Evolutionary conservation across 306 rosid genomes (phyloP), one percentile per base, ranked within the genome.

Genomic region (Astragalus glycyphyllos): DNA sequence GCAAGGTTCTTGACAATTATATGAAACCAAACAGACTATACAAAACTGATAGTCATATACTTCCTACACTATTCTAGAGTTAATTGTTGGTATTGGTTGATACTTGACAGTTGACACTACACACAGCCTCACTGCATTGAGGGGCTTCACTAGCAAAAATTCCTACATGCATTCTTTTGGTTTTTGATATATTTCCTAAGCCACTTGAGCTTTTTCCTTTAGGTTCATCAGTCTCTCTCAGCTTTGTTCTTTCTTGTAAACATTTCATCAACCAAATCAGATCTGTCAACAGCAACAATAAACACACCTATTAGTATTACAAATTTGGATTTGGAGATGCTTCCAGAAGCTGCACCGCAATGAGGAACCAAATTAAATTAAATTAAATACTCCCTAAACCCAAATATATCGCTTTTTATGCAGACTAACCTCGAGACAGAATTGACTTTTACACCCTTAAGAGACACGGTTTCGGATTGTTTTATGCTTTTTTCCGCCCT

Each of bases 401-500:
- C 13, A 17, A 66, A 60, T 42, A 50, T 63, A 20, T 61, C 46
- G 45, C 49, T 32, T 11, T n/a, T 60, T 8, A 68, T 34, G 44
- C 38, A 32, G 6, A 65, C 84, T 67, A 66, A 83, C 81, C 83
- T 77, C 61, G 71, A 72, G 45, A 20, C 17, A 62, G 69, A 65
- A 44, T 44, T 35, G 44, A 31, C 56, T 11, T 84, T 79, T 20
- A 11, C 53, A 42, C 66, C 69, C 34, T 78, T 78, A 11, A 49
- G 61, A 17, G 81, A 54, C 65, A 68, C 65, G 4, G 74, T 37
- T 51, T 74, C 58, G 1, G 76, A 16, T 46, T 65, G 82, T 60
- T 63, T 61, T 37, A 71, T 74, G 17, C 47, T 59, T 74, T 78
- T 83, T 63, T 56, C 71, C 32, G 58, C 74, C 64, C 90, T 86